Evolutionary conservation across 345 rosid genomes (phyloP), one percentile per base, ranked within the genome.

Genomic region (Hevea brasiliensis): DNA sequence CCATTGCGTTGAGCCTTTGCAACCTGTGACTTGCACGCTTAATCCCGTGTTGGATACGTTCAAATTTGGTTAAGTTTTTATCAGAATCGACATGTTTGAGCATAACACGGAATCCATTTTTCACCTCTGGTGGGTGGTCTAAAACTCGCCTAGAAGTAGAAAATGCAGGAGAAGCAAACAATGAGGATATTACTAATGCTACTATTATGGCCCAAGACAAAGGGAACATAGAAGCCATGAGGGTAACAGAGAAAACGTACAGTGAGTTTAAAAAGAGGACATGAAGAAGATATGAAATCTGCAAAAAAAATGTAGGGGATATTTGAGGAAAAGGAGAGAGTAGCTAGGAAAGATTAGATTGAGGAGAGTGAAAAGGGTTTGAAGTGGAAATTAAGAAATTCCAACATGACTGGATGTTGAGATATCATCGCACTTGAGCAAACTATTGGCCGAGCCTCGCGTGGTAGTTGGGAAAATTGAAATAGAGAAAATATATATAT

Each of bases 1-100:
- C 87, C 82, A 86, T 78, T 37, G 83, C 81, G 44, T 78, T 80
- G n/a, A 85, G 75, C 81, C 80, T 85, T 35, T 90, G 84, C 29
- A 94, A 59, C 76, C 94, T 85, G 76, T 83, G 81, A 15, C 80
- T 75, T 14, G 94, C 90, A 10, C 97, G 92, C 76, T 74, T 86
- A 20, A 91, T 74, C 18, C 94, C 96, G 0, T 87, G 96, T 65
- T 79, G 87, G 23, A 92, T 79, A 23, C 85, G 85, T 77, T 95
- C 87, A 61, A 90, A 83, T 59, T 87, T 88, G 42, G 99, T 90
- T 51, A 92, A 73, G 83, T 95, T 95, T 79, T 85, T 90, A 24
- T 88, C 88, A 0, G 88, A 87, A 54, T 95, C 98, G 0, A 95
- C 83, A 42, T 91, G 96, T 71, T 70, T 70, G 21, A 95, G 90